Evolutionary conservation across 2,329 filamentous ascomycete genomes (phyloP), one percentile per base, ranked within the genome.

Genomic region (Xylariaceae sp.): DNA sequence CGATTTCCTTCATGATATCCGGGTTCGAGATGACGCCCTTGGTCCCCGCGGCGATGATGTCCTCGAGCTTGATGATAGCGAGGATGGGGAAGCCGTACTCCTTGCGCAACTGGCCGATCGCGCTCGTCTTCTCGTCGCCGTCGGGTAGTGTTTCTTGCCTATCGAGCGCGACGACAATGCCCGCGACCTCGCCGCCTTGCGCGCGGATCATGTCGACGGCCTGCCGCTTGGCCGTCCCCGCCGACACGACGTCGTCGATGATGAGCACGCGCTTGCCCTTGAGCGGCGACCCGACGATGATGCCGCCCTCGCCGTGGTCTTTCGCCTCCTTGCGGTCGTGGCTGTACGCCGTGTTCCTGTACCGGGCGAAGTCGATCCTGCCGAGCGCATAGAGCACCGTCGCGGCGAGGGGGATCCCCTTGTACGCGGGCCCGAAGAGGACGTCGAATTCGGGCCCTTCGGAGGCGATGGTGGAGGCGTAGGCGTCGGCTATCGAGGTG

Each of bases 271-370:
- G 81, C 77, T 93, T 91, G 43, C 88, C 91, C 69, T 86, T 86
- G 42, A 97, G 73, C 6, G 85, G 78, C 22, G 89, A 87, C 10
- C 93, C 93, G 12, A 97, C 91, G 60, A 97, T 95, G 64, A 81
- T 86, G 36, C 93, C 92, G 25, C 92, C 92, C 70, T 98, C 93
- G 36, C 93, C 92, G 66, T 97, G 92, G 62, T 89, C 87, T 75
- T 97, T 97, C 60, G 85, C 87, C 71, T 97, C 93, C 72, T 97
- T 97, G 62, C 93, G 82, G 71, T 97, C 94, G 71, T 95, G 97
- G 25, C 83, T 85, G 72, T 95, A 97, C 62, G 84, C 88, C 46
- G 87, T 75, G 35, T 76, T 69, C 45, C 80, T 80, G 68, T 86
- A 93, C 50, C 75, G 79, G 40, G 71, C 68, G 16, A 79, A 72